Evolutionary conservation across 768 basidiomycete species (phyloP), one percentile per base, ranked within the genome.

Genomic region (Strobilomyces confusus): DNA sequence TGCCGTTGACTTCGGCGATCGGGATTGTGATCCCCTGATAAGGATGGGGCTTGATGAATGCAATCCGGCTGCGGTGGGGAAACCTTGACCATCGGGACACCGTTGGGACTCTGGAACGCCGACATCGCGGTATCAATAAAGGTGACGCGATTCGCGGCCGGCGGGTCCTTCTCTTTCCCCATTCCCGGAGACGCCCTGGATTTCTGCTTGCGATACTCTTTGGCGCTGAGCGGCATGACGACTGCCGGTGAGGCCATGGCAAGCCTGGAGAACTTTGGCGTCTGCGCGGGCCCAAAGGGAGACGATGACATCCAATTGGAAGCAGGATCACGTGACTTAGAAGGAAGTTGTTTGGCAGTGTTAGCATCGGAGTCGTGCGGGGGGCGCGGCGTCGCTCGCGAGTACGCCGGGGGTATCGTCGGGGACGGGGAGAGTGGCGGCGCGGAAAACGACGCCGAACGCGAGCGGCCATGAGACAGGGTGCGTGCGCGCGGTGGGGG

Each of bases 141-240:
- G 3, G 48, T 45, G 22, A 61, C 58, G 23, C 49, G 57, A 37
- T 52, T 48, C n/a, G 52, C 30, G 1, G 57, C 41, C 4, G 29
- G 12, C 0, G 48, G 14, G 1, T 58, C 54, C 3, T 49, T 51
- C 3, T 60, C 58, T 25, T 51, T 60, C 30, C 26, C 45, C 17
- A 52, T 56, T 22, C 54, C 57, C 19, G 34, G 7, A 0, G 49
- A 30, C 36, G 23, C 59, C 38, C 15, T 56, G 13, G 59, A 36
- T 7, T 61, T 67, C 49, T 43, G 58, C 22, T 61, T 69, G 34
- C 59, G 61, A 30, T 61, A 69, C n/a, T 69, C 63, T 13, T 34
- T 63, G 0, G 63, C 69, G 6, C 61, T 71, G 38, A 69, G 57
- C 0, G 68, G 68, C 68, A 69, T 69, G 33, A 69, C 63, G 26